Conservation (phyloP, 768 basidiomycete genomes). For the Lenzites betulinus region DNA sequence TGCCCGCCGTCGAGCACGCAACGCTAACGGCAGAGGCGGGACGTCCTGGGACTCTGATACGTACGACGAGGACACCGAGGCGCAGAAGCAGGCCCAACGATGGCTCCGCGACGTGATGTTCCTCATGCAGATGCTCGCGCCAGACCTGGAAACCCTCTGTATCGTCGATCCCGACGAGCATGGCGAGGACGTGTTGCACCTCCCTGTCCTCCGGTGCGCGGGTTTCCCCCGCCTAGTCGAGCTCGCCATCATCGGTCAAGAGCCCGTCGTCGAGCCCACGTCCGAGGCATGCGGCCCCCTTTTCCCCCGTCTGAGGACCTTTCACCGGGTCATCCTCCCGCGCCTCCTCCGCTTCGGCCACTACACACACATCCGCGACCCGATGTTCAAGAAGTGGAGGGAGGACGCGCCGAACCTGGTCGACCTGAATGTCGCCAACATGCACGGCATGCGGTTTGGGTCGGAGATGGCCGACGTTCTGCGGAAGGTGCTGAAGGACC, state of each 20-base stretch:
- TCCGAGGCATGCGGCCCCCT: background rate
- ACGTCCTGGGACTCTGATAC: background rate
- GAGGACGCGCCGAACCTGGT: background rate
- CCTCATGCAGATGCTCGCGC: background rate
- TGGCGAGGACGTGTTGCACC: background rate
- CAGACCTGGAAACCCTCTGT: constrained; percentile 3
- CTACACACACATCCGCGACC: background rate
- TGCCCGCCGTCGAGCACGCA: background rate
- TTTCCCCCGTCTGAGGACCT: background rate
- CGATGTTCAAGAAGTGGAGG: background rate
- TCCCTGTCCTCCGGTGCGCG: background rate
- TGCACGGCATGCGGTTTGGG: background rate
- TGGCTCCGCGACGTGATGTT: constrained; percentile 4
- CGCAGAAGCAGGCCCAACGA: background rate
- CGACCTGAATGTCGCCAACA: background rate
- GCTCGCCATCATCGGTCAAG: constrained; percentile 1
- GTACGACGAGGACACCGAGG: background rate
- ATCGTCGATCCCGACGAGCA: background rate
- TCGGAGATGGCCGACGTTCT: background rate
- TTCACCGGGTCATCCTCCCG: background rate
- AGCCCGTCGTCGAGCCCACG: background rate
- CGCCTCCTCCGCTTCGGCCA: background rate
- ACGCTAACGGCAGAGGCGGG: background rate
- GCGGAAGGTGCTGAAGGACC: background rate
- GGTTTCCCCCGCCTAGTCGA: constrained; percentile 1